Percentiles rank a stretch among this genome's conserved stretches.
These are phyloP conservation scores for Ogataea pilisensis DNA, from an alignment of 805 yeast species.

Conservation along the genomic window DNA sequence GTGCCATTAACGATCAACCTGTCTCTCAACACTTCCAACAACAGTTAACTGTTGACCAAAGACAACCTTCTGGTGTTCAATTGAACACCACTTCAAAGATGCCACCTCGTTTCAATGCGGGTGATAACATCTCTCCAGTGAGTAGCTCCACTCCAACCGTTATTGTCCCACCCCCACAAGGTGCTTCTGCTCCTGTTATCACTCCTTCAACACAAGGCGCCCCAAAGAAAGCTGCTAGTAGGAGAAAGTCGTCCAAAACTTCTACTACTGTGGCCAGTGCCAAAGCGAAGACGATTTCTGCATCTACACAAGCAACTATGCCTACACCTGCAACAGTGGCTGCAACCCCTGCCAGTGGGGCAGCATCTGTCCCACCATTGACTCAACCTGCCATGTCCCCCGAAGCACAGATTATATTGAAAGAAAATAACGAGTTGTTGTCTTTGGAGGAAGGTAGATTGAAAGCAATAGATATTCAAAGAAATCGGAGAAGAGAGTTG, in stretches of 20 bases:
- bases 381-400: constrained; percentile 19
- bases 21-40: constrained; percentile 26
- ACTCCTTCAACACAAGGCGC: constrained; percentile 6
- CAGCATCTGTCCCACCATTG: constrained; percentile 4
- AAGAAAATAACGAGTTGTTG: constrained; percentile 28
- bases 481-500: constrained; percentile 43
- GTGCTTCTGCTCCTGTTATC: constrained; percentile 10
- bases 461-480: constrained; percentile 34
- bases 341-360: constrained; percentile 4
- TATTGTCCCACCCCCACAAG: constrained; percentile 9
- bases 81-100: constrained; percentile 8
- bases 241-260: constrained; percentile 20
- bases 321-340: constrained; percentile 8
- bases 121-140: constrained; percentile 10
- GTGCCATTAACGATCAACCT: constrained; percentile 14
- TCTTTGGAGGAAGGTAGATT: constrained; percentile 27
- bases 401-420: constrained; percentile 28
- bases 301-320: constrained; percentile 9
- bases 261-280: constrained; percentile 13
- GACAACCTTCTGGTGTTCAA: constrained; percentile 15
- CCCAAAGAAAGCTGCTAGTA: constrained; percentile 20
- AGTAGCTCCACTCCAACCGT: constrained; percentile 5
- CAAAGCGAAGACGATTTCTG: constrained; percentile 13
- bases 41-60: constrained; percentile 19
- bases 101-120: constrained; percentile 16